These are phyloP conservation scores for Penicillium sp. DNA, from an alignment of 2,329 filamentous ascomycete species.

Conservation along the genomic window DNA sequence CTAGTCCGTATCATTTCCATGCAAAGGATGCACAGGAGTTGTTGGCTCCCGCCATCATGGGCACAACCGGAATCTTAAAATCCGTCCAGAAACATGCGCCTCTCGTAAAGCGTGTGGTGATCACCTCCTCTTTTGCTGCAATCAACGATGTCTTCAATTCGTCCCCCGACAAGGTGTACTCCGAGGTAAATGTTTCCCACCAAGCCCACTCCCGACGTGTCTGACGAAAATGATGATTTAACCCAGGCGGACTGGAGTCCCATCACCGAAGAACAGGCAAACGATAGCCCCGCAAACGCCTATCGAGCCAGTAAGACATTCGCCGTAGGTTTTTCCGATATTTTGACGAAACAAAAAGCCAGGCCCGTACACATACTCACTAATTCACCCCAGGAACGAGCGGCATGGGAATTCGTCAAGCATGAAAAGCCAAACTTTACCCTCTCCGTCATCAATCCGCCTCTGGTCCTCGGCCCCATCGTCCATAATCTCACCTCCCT, in stretches of 20 bases:
- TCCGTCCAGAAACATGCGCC: too few relatives aligned
- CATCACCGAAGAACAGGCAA: conserved; percentile 36
- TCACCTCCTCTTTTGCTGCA: too few relatives aligned
- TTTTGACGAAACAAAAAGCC: too few relatives aligned
- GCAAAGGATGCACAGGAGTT: conserved; percentile 42
- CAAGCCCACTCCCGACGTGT: too few relatives aligned
- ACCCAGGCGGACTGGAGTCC: conserved; percentile 49
- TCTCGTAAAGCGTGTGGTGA: too few relatives aligned
- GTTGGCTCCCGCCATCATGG: background rate
- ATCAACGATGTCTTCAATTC: too few relatives aligned
- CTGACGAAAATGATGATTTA: conserved; percentile 27
- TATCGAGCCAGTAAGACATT: conserved; percentile 54
- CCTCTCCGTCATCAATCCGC: conserved; percentile 60
- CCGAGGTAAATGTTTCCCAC: too few relatives aligned
- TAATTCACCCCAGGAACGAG: conserved; percentile 47
- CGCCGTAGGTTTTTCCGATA: conserved; percentile 3
- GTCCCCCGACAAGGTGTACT: too few relatives aligned
- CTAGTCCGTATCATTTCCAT: conserved; percentile 54
- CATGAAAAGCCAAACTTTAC: conserved; percentile 56
- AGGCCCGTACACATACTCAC: background rate
- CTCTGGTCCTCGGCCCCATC: conserved; percentile 63
- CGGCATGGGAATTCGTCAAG: conserved; percentile 63
- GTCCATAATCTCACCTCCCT: conserved; percentile 61
- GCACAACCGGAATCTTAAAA: too few relatives aligned
- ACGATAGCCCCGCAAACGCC: conserved; percentile 27